Conservation (phyloP, 345 rosid species). For the Jatropha curcas region DNA sequence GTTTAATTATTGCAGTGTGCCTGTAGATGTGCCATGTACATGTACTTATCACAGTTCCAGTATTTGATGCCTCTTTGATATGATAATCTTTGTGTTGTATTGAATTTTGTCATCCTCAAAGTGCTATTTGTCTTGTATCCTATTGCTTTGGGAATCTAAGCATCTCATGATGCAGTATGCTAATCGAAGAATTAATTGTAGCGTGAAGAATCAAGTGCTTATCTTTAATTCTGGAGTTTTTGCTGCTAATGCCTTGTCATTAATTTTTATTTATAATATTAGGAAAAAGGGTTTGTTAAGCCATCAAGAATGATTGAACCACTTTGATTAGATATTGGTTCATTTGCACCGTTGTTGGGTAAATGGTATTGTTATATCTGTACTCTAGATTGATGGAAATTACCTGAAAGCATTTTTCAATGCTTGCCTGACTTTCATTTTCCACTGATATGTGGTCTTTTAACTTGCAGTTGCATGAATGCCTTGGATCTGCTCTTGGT, state of each 20-base stretch:
- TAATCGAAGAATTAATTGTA: not conserved
- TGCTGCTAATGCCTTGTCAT: too few species aligned
- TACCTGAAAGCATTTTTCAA: not conserved
- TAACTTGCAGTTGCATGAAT: slow-evolving; percentile 71
- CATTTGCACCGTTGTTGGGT: not conserved
- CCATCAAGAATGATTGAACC: too few species aligned
- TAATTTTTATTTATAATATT: too few species aligned
- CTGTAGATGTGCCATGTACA: not conserved
- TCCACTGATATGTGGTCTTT: slow-evolving; percentile 22
- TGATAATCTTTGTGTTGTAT: too few species aligned
- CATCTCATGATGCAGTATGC: not conserved
- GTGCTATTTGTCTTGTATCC: not conserved
- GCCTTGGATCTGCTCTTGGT: slow-evolving; percentile 89
- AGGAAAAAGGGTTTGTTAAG: too few species aligned
- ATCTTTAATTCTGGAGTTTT: too few species aligned
- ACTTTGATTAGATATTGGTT: not conserved
- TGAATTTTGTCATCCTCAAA: not conserved
- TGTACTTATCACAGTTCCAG: too few species aligned
- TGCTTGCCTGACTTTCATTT: slow-evolving; percentile 12
- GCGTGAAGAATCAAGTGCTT: slow-evolving; percentile 4
- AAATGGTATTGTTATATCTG: not conserved
- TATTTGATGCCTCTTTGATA: too few species aligned
- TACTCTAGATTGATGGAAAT: not conserved
- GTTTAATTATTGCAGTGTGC: not conserved
- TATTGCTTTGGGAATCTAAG: not conserved